Percentiles rank a stretch among this genome's conserved stretches.
Conservation (phyloP, 2,329 filamentous ascomycete genomes). For the Dactylellina parvicollis region DNA sequence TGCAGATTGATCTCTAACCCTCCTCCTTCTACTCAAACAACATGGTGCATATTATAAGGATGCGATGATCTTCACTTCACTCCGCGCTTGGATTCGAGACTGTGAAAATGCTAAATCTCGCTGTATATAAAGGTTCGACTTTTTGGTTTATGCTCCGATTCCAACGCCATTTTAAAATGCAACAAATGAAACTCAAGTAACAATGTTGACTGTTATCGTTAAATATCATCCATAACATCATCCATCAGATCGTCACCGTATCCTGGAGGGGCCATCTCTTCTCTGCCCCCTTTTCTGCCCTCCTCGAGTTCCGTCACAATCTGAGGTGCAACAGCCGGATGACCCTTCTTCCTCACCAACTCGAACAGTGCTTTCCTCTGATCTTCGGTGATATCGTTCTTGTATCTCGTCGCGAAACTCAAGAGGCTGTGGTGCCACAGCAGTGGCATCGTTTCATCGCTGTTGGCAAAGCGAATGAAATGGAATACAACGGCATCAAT, state of each 20-base stretch:
- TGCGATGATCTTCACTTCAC: too few relatives aligned
- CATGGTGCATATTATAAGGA: too few relatives aligned
- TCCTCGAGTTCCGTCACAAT: conserved; percentile 51
- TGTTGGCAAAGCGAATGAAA: conserved; percentile 85
- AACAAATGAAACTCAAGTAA: background rate
- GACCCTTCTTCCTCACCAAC: conserved; percentile 82
- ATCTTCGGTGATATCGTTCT: conserved; percentile 95
- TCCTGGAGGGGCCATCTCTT: conserved; percentile 43
- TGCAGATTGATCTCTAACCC: too few relatives aligned
- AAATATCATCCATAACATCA: conserved; percentile 53
- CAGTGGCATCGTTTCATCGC: conserved; percentile 78
- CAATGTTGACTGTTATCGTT: background rate
- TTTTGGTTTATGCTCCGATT: too few relatives aligned
- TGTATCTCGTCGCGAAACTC: conserved; percentile 91
- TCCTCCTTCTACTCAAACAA: too few relatives aligned
- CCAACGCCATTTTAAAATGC: conserved; percentile 37
- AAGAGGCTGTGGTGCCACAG: conserved; percentile 96
- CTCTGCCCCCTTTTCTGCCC: conserved; percentile 25
- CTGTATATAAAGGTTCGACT: too few relatives aligned
- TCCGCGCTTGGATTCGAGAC: too few relatives aligned
- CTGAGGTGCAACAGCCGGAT: conserved; percentile 88
- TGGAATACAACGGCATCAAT: conserved; percentile 96
- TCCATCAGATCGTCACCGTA: conserved; percentile 49
- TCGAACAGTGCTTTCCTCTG: conserved; percentile 91
- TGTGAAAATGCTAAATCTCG: too few relatives aligned